Percentiles rank a stretch among this genome's conserved stretches.
These are phyloP conservation scores for Carex arenaria DNA, from an alignment of 202 grass and related monocot species.

Conservation along the genomic window DNA sequence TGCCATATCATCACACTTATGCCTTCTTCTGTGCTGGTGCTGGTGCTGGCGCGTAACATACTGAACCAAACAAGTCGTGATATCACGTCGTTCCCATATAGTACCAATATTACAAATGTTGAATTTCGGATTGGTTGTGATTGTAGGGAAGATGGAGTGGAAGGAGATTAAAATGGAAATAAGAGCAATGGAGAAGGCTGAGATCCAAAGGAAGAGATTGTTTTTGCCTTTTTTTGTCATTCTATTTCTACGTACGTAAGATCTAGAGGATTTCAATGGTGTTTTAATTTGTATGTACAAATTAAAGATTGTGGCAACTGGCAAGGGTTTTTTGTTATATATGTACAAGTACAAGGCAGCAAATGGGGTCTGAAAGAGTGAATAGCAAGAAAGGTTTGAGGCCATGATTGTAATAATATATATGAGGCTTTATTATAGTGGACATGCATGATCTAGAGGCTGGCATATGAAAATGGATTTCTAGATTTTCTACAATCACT, in stretches of 20 bases:
- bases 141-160: constrained; percentile 10
- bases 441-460: constrained; percentile 4
- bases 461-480: not conserved
- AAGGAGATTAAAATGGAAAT: constrained; percentile 35
- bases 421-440: constrained; percentile 16
- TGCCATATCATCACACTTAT: constrained; percentile 27
- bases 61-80: not conserved
- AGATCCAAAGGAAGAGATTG: constrained; percentile 29
- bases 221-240: constrained; percentile 16
- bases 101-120: not conserved
- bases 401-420: constrained; percentile 18
- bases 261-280: not conserved
- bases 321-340: constrained; percentile 4
- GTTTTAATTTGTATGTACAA: not conserved
- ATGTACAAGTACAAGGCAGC: not conserved
- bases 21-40: constrained; percentile 19
- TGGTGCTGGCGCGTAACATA: constrained; percentile 15
- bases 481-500: not conserved
- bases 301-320: constrained; percentile 3
- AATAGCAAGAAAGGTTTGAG: constrained; percentile 19
- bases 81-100: not conserved
- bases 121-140: not conserved
- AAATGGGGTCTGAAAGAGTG: constrained; percentile 29
- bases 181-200: constrained; percentile 36
- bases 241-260: too few relatives aligned